phyloP scores from a whole-genome alignment of 2,329 filamentous ascomycete species.

The Clonostachys rosea region DNA sequence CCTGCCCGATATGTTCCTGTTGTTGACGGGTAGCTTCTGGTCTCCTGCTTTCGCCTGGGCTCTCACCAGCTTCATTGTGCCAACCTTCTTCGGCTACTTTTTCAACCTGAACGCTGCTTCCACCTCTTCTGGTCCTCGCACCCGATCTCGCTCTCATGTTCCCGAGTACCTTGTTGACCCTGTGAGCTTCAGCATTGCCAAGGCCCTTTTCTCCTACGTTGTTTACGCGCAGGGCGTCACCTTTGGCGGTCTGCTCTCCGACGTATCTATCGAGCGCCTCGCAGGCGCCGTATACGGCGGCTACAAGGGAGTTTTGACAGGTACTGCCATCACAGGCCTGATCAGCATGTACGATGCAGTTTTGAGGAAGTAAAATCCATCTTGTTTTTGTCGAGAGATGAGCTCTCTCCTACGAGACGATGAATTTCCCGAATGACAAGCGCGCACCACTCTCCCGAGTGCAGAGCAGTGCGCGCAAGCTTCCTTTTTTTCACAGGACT shows the following conservation, averaged over 20 bases:
- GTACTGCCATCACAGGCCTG: conserved; percentile 62
- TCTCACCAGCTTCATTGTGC: conserved; percentile 65
- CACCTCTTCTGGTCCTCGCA: conserved; percentile 21
- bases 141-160: conserved; percentile 34
- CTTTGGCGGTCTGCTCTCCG: conserved; percentile 57
- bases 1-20: conserved; percentile 75
- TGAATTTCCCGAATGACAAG: neutral
- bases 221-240: conserved; percentile 68
- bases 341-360: conserved; percentile 75
- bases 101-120: conserved; percentile 64
- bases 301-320: conserved; percentile 65
- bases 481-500: too few species aligned
- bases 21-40: conserved; percentile 80
- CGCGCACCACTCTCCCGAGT: too few species aligned
- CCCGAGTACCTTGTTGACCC: conserved; percentile 70
- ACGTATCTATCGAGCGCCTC: conserved; percentile 56
- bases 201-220: conserved; percentile 76
- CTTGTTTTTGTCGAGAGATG: neutral
- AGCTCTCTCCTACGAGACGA: neutral
- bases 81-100: conserved; percentile 75
- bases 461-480: too few species aligned
- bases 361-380: conserved; percentile 53
- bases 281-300: conserved; percentile 66
- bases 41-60: conserved; percentile 73
- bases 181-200: conserved; percentile 83